A percentile compares a stretch with the other conserved stretches of the same genome.
Conservation (phyloP, 2,329 filamentous ascomycete species). For the Pseudogymnoascus pannorum region DNA sequence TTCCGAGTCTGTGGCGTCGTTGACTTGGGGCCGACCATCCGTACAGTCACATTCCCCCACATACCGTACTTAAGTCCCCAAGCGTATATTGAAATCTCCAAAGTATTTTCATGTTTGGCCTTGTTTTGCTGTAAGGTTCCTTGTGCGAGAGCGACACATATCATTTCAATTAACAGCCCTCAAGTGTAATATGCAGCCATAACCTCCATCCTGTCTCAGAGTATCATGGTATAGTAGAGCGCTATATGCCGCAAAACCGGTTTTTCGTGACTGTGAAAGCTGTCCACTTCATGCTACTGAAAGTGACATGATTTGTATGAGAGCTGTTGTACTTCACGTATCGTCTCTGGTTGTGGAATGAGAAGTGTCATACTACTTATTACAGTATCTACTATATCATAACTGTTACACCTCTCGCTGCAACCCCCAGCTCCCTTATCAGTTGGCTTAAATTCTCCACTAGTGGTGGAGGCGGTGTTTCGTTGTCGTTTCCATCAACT, state of each 20-base stretch:
- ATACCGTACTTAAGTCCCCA: background rate
- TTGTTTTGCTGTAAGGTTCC: background rate
- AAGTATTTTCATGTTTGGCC: background rate
- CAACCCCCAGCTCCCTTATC: constrained; percentile 52
- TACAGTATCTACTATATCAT: background rate
- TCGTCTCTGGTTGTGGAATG: background rate
- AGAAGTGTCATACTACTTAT: background rate
- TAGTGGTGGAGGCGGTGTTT: constrained; percentile 44
- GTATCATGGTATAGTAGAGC: background rate
- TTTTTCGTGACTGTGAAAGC: background rate
- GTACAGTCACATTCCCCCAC: background rate
- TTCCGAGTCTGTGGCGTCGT: background rate
- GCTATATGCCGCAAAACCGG: background rate
- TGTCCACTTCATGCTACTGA: background rate
- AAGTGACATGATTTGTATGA: background rate
- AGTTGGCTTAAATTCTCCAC: constrained; percentile 61
- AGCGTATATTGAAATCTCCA: background rate
- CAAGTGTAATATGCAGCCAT: background rate
- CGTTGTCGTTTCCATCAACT: constrained; percentile 36
- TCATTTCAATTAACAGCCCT: background rate
- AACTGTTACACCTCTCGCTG: constrained; percentile 30
- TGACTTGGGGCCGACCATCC: background rate
- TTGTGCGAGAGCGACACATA: background rate
- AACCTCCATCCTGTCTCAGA: background rate
- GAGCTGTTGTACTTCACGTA: background rate